Conservation (phyloP, 2,329 filamentous ascomycete genomes). For the Parasarocladium wereldwijsianum region DNA sequence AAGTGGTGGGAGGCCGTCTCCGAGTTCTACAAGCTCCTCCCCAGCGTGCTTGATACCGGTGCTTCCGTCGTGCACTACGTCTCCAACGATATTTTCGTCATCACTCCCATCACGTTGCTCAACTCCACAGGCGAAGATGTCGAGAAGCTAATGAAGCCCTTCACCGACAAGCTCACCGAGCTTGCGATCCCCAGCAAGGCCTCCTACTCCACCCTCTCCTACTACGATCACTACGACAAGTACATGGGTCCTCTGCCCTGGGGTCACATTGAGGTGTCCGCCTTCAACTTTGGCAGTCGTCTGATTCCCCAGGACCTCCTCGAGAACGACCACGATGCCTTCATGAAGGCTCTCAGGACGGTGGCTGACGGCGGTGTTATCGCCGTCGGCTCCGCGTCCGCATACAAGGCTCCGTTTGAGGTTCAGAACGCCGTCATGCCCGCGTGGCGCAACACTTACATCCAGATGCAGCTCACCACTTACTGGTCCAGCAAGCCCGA, state of each 20-base stretch:
- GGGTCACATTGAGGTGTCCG: conserved; percentile 17
- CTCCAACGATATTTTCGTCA: conserved; percentile 26
- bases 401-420: conserved; percentile 11
- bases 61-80: conserved; percentile 33
- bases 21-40: conserved; percentile 24
- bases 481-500: conserved; percentile 11
- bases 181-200: conserved; percentile 11
- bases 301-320: conserved; percentile 19
- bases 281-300: conserved; percentile 20
- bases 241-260: conserved; percentile 21
- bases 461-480: conserved; percentile 16
- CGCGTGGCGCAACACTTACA: conserved; percentile 19
- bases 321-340: conserved; percentile 13
- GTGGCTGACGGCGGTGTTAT: conserved; percentile 16
- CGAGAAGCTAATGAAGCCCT: conserved; percentile 15
- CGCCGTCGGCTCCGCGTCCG: conserved; percentile 15
- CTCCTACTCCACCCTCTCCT: conserved; percentile 14
- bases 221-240: conserved; percentile 17
- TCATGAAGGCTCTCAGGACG: conserved; percentile 15
- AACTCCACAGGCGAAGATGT: conserved; percentile 7
- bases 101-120: conserved; percentile 5
- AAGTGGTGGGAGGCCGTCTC: conserved; percentile 33
- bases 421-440: conserved; percentile 22
- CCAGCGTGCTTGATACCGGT: conserved; percentile 32
- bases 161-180: conserved; percentile 12